These are phyloP conservation scores for Backusella tuberculispora DNA, from an alignment of 192 early-diverging fungal species.

Conservation along the genomic window DNA sequence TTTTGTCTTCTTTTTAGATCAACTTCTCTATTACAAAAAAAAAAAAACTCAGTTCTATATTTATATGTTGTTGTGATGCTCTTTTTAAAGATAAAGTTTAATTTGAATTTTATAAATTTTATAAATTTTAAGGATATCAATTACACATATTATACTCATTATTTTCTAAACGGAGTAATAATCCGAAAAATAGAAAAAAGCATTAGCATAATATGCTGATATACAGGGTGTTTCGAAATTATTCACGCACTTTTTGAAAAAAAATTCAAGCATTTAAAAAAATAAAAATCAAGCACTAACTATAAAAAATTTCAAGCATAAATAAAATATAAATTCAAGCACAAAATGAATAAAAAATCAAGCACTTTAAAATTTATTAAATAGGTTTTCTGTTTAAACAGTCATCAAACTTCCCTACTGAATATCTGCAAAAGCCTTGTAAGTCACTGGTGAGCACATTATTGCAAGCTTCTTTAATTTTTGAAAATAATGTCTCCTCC, in stretches of 20 bases:
- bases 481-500: background rate
- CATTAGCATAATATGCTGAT: no score
- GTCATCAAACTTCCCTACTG: constrained; percentile 7
- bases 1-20: background rate
- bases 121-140: background rate
- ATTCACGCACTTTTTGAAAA: background rate
- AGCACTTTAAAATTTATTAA: no score
- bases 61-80: background rate
- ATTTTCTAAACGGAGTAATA: no score
- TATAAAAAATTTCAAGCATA: no score
- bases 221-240: no score
- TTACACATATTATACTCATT: background rate
- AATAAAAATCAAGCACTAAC: no score
- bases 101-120: background rate
- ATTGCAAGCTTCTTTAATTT: constrained; percentile 17
- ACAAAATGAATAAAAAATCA: no score
- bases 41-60: background rate
- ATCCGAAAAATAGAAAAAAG: no score
- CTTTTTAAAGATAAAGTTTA: background rate
- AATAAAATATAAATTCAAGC: no score
- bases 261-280: background rate
- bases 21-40: background rate
- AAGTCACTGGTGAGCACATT: background rate
- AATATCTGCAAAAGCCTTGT: constrained; percentile 9
- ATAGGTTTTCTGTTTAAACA: background rate